phyloP scores from a whole-genome alignment of 371 early-diverging fungal species.

The Ecytonucleospora hepatopenaei region DNA sequence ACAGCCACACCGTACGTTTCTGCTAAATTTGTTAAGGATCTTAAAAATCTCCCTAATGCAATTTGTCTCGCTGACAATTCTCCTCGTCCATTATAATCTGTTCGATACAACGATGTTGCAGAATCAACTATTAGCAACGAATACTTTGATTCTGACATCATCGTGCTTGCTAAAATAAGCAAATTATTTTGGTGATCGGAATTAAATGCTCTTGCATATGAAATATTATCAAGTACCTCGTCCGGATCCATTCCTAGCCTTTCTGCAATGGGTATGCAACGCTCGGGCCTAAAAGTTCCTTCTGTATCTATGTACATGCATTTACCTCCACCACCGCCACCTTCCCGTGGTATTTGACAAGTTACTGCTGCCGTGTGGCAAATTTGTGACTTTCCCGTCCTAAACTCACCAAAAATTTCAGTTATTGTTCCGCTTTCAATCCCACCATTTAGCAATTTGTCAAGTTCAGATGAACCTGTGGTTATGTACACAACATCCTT shows the following conservation, averaged over 20 bases:
- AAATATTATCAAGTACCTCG: constrained; percentile 80
- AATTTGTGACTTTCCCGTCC: constrained; percentile 95
- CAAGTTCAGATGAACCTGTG: constrained; percentile 84
- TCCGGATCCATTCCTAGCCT: constrained; percentile 73
- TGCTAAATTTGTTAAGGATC: constrained; percentile 73
- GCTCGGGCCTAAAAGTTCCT: constrained; percentile 87
- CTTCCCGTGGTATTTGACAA: constrained; percentile 71
- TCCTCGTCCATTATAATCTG: constrained; percentile 89
- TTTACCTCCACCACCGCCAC: constrained; percentile 87
- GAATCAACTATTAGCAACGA: constrained; percentile 82
- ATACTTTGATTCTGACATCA: constrained; percentile 86
- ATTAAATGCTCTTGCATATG: constrained; percentile 86
- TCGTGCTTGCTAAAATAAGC: constrained; percentile 75
- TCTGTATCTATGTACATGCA: constrained; percentile 96
- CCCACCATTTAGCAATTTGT: constrained; percentile 83
- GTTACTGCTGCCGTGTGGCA: constrained; percentile 94
- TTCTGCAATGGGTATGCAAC: constrained; percentile 75
- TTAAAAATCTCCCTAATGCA: constrained; percentile 79
- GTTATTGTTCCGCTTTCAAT: constrained; percentile 95
- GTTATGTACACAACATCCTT: constrained; percentile 71
- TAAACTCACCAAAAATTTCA: constrained; percentile 96
- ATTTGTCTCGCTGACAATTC: constrained; percentile 90
- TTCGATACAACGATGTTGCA: constrained; percentile 85
- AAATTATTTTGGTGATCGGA: constrained; percentile 86
- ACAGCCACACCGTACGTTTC: constrained; percentile 88